phyloP scores from a whole-genome alignment of 352 stramenopile species.

The Halophytophthora batemanensis region DNA sequence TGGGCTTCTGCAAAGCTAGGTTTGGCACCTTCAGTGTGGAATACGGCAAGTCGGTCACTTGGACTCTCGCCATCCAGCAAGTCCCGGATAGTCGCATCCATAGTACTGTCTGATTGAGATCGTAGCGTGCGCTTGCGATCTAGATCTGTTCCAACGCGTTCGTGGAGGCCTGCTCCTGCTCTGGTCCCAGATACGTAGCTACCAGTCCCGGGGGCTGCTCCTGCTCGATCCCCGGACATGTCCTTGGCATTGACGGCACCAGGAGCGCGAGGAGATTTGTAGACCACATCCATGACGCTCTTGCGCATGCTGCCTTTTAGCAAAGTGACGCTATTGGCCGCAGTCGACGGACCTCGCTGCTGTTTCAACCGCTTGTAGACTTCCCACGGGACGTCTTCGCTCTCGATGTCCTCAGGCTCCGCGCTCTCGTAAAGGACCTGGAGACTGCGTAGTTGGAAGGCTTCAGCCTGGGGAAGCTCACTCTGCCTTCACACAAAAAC shows the following conservation, averaged over 20 bases:
- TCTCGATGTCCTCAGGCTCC: conserved; percentile 69
- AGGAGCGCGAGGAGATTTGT: conserved; percentile 8
- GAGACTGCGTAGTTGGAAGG: conserved; percentile 57
- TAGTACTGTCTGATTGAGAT: conserved; percentile 51
- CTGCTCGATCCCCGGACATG: conserved; percentile 1
- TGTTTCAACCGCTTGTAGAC: conserved; percentile 76
- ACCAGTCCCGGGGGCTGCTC: neutral
- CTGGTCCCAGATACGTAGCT: conserved; percentile 4
- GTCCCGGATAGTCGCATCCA: conserved; percentile 11
- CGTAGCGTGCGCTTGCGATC: conserved; percentile 21
- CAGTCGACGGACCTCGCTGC: conserved; percentile 56
- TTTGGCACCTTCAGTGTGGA: neutral
- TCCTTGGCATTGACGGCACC: conserved; percentile 9
- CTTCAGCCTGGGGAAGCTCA: conserved; percentile 34
- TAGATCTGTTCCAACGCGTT: conserved; percentile 5
- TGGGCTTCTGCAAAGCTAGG: neutral
- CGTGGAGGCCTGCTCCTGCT: neutral
- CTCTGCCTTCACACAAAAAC: conserved; percentile 19
- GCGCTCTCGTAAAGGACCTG: conserved; percentile 43
- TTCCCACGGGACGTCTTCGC: conserved; percentile 74
- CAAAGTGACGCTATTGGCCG: conserved; percentile 56
- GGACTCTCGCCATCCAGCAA: neutral
- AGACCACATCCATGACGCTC: conserved; percentile 36
- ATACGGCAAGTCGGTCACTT: conserved; percentile 1
- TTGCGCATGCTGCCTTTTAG: conserved; percentile 66